Evolutionary conservation across 2,329 filamentous ascomycete genomes (phyloP).

Genomic region (Corinectria fuckeliana): DNA sequence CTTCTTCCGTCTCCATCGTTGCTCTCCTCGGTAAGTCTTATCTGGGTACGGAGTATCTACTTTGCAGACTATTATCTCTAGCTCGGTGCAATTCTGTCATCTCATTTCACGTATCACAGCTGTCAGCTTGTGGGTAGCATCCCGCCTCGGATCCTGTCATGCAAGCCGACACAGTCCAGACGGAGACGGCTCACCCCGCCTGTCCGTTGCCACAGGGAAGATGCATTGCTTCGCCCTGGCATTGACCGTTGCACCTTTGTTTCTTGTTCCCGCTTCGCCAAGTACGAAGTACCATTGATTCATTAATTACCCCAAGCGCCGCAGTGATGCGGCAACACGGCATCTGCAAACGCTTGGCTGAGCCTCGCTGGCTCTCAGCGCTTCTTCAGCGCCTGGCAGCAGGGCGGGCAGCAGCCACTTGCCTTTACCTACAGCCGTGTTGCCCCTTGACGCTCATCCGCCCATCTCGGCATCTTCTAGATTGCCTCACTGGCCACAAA

Average conservation of each 20-base stretch:
- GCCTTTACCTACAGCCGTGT: no score
- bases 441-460: no score
- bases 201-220: neutral
- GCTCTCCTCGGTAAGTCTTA: neutral
- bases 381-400: no score
- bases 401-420: no score
- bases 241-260: slow-evolving; percentile 9
- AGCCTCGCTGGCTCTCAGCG: no score
- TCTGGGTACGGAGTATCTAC: no score
- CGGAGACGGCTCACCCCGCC: neutral
- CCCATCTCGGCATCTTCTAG: no score
- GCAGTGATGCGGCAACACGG: neutral
- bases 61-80: neutral
- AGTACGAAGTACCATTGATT: no score
- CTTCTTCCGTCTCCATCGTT: neutral
- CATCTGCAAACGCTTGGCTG: neutral
- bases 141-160: neutral
- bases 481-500: no score
- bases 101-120: neutral
- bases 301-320: no score
- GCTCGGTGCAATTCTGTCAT: neutral
- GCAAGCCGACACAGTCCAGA: neutral
- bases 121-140: neutral
- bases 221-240: neutral
- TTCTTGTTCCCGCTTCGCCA: slow-evolving; percentile 14